Evolutionary conservation across 1,284 basidiomycete species (phyloP).

Genomic region (Ganoderma lingzhi): DNA sequence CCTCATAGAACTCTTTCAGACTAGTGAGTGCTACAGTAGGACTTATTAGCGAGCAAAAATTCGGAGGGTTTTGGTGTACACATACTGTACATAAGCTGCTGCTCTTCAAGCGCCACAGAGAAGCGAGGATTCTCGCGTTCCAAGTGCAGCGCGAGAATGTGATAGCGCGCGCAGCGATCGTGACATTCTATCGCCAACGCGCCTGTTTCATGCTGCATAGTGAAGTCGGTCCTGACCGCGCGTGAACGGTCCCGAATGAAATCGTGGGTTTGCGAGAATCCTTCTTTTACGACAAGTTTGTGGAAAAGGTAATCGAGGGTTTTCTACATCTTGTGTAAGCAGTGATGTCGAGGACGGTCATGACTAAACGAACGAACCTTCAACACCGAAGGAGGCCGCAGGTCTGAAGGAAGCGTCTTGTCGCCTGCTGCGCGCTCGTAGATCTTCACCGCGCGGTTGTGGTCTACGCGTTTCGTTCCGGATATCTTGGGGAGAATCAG

Average conservation of each 20-base stretch:
- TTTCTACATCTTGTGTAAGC: constrained; percentile 51
- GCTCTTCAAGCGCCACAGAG: constrained; percentile 82
- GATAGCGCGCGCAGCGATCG: constrained; percentile 93
- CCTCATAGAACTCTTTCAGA: constrained; percentile 94
- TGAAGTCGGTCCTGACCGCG: constrained; percentile 93
- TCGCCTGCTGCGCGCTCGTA: constrained; percentile 96
- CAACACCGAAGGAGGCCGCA: constrained; percentile 88
- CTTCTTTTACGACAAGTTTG: constrained; percentile 73
- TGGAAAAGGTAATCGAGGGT: constrained; percentile 95
- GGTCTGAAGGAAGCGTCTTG: constrained; percentile 90
- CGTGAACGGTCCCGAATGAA: constrained; percentile 96
- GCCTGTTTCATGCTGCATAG: constrained; percentile 89
- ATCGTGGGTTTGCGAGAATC: constrained; percentile 76
- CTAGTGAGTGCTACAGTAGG: constrained; percentile 79
- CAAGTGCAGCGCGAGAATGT: constrained; percentile 88
- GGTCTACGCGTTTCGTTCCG: constrained; percentile 83
- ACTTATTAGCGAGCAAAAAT: not conserved
- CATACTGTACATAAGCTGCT: constrained; percentile 91
- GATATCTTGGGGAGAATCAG: constrained; percentile 64
- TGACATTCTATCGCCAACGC: constrained; percentile 87
- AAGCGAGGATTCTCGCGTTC: constrained; percentile 69
- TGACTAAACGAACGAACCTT: constrained; percentile 56
- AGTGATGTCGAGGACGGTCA: not conserved
- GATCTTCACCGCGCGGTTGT: constrained; percentile 89
- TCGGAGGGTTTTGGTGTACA: constrained; percentile 17